Base-by-base conservation (phyloP, 2,329 filamentous ascomycete species). In the Penicillium griseofulvum region DNA sequence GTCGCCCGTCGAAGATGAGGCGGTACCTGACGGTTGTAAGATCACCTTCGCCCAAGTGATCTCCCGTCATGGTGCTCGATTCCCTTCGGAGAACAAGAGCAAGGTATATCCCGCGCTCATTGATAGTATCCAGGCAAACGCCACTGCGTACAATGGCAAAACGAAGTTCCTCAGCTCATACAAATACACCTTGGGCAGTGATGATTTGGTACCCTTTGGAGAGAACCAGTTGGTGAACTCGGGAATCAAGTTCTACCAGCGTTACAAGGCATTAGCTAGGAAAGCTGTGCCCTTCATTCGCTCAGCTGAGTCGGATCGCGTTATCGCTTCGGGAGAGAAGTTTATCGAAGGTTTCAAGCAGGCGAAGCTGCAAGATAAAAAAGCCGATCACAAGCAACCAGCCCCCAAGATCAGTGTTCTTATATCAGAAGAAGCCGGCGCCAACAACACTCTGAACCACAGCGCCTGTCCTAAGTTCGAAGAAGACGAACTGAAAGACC, bases 371-470 rank as follows among this genome's bases (percentile, higher is more conserved):
- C 63, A 74, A 19, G 74, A 83, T 47, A 62, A 71, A 3, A 59
- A 62, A 3, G 72, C 74, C n/a, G 60, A 56, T 39, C 71, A 60
- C 19, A 74, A 79, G 19, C 73, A 78, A 31, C 80, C 83, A 48
- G 74, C 80, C 1, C 81, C 83, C 31, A 65, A 76, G 1, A 82
- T 91, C 41, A 71, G 90, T n/a, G 76, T 88, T 11, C 83, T 96
- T 36, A 83, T 77, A n/a, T 65, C 86, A 1, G 91, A 96, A 71
- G 80, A 74, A 3, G 59, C 75, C 0, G 82, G 79, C 0, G 80
- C 79, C 63, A 96, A 96, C 76, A 96, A 96, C 74, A 92, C 90
- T 0, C 81, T 97, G 24, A 86, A 87, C 62, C 89, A 93, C 68
- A 82, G 83, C 33, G 78, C 83, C 10, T 97, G 92, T 72, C 80